phyloP scores from a whole-genome alignment of 495 filamentous ascomycete genomes.

The Penicillium angulare region DNA sequence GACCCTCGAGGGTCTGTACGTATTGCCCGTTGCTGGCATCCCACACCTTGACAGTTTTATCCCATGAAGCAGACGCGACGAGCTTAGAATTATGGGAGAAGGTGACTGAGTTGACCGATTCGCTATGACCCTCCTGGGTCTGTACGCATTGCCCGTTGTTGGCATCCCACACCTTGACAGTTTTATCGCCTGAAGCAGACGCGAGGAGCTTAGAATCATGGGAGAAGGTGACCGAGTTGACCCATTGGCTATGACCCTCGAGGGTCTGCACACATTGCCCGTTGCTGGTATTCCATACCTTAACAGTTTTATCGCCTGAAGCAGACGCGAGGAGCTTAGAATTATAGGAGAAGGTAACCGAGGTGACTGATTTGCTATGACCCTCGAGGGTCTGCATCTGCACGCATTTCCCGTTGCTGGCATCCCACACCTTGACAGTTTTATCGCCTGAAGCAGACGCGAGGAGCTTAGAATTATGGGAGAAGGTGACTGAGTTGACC shows the following conservation, averaged over 20 bases:
- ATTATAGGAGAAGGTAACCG: no score
- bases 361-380: no score
- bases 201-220: slow-evolving; percentile 18
- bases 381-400: no score
- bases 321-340: no score
- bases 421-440: neutral
- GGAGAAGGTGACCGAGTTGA: neutral
- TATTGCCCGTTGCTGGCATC: slow-evolving; percentile 21
- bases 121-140: slow-evolving; percentile 27
- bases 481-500: neutral
- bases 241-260: neutral
- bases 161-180: slow-evolving; percentile 26
- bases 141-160: slow-evolving; percentile 18
- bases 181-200: slow-evolving; percentile 16
- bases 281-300: no score
- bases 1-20: no score
- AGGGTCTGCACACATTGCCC: slow-evolving; percentile 10
- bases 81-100: slow-evolving; percentile 22
- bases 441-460: neutral
- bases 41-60: slow-evolving; percentile 30
- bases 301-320: slow-evolving; percentile 8
- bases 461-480: neutral
- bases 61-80: slow-evolving; percentile 22
- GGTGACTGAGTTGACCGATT: slow-evolving; percentile 6
- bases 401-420: no score